phyloP scores from a whole-genome alignment of 1,284 basidiomycete species.

The Phylloboletellus chloephorus region DNA sequence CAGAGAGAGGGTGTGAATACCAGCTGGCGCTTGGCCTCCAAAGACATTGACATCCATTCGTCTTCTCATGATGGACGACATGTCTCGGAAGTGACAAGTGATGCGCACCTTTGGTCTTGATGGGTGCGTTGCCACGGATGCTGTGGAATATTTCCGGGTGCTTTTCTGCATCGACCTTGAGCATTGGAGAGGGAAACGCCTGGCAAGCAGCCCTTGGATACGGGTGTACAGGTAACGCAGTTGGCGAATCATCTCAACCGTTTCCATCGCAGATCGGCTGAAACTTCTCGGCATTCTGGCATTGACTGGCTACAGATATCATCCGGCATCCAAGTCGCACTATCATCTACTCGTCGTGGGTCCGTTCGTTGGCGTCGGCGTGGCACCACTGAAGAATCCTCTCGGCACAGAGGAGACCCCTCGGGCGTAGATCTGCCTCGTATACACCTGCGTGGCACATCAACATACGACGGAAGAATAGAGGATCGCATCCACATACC shows the following conservation, averaged over 20 bases:
- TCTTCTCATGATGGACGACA: neutral
- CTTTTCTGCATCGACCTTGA: neutral
- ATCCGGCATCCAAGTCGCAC: conserved; percentile 8
- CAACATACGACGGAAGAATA: conserved; percentile 1
- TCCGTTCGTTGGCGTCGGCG: conserved; percentile 17
- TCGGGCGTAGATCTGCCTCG: conserved; percentile 81
- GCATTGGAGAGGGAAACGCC: conserved; percentile 1
- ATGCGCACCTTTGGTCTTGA: conserved; percentile 34
- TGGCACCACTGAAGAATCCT: conserved; percentile 21
- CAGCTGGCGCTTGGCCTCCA: conserved; percentile 27
- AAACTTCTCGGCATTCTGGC: neutral
- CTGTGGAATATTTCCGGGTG: neutral
- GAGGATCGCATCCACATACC: conserved; percentile 43
- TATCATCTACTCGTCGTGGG: conserved; percentile 15
- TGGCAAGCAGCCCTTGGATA: no score
- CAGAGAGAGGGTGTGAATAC: conserved; percentile 22
- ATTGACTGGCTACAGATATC: conserved; percentile 8
- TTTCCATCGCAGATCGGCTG: conserved; percentile 5
- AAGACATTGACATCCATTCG: no score
- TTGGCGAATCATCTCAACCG: no score
- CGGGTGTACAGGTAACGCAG: neutral
- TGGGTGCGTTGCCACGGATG: conserved; percentile 42
- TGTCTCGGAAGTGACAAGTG: neutral
- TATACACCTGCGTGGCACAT: conserved; percentile 52
- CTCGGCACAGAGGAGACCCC: conserved; percentile 79